These are phyloP conservation scores for Posidonia australis DNA, from an alignment of 106 monocot genomes.

Conservation along the genomic window DNA sequence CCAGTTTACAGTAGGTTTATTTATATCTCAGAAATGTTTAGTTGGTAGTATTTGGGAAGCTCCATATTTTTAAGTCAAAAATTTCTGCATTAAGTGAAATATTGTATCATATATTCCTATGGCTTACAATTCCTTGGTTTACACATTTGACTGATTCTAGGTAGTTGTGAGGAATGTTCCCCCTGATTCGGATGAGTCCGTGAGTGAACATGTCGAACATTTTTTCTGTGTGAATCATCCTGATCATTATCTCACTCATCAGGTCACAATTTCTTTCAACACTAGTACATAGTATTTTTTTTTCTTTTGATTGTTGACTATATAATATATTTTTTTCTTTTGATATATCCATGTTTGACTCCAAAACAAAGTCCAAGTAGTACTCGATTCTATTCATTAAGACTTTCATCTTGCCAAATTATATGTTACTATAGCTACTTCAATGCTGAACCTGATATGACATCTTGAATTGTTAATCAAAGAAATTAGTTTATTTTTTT, in stretches of 20 bases:
- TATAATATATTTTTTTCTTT: not conserved
- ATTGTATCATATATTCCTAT: not conserved
- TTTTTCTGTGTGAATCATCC: conserved; percentile 85
- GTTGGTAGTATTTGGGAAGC: no score
- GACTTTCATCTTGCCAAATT: no score
- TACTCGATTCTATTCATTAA: no score
- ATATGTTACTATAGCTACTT: no score
- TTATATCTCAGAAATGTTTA: not conserved
- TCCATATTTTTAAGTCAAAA: no score
- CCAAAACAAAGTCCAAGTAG: no score
- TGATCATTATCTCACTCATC: conserved; percentile 69
- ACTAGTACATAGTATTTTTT: not conserved
- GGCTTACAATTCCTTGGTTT: not conserved
- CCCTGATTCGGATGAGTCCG: conserved; percentile 77
- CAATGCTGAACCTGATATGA: no score
- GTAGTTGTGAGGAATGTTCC: conserved; percentile 84
- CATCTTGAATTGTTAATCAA: no score
- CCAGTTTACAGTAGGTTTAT: conserved; percentile 49
- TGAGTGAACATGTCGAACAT: conserved; percentile 80
- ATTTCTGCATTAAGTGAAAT: not conserved
- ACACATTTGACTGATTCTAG: conserved; percentile 20
- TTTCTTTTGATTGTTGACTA: not conserved
- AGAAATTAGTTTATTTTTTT: no score
- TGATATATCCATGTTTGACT: no score
- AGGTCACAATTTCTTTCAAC: conserved; percentile 40